A percentile compares a stretch with the other conserved stretches of the same genome.
phyloP scores from a whole-genome alignment of 768 basidiomycete genomes.

The Suillus spraguei region DNA sequence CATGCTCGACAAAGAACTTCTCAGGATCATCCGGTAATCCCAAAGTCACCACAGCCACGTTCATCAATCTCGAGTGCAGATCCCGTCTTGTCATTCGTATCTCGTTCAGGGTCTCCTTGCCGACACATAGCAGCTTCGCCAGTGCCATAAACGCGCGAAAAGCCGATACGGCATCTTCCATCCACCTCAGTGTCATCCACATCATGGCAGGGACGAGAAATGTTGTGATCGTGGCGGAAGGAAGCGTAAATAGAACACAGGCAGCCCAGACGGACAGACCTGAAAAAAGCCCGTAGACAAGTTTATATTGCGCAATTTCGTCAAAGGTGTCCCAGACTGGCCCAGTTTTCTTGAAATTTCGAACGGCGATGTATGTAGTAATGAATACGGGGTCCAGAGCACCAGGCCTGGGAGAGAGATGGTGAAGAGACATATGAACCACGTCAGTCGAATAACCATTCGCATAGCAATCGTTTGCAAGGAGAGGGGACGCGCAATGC shows the following conservation, averaged over 20 bases:
- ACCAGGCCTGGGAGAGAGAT: conserved; percentile 76
- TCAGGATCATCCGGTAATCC: conserved; percentile 74
- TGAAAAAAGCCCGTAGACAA: conserved; percentile 78
- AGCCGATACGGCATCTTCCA: conserved; percentile 81
- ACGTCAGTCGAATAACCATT: conserved; percentile 63
- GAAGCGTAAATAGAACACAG: conserved; percentile 60
- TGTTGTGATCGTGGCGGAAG: conserved; percentile 57
- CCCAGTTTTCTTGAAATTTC: conserved; percentile 78
- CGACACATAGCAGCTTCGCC: conserved; percentile 61
- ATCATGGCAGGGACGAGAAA: conserved; percentile 70
- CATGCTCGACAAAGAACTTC: conserved; percentile 55
- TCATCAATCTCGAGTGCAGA: conserved; percentile 67
- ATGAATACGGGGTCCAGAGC: conserved; percentile 80
- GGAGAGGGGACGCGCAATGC: conserved; percentile 67
- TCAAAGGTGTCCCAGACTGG: conserved; percentile 88
- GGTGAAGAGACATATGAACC: conserved; percentile 61
- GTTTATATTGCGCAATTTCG: conserved; percentile 89
- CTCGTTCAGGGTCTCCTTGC: conserved; percentile 53
- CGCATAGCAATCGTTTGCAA: conserved; percentile 60
- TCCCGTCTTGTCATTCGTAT: conserved; percentile 56
- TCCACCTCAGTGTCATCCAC: conserved; percentile 91
- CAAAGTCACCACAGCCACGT: conserved; percentile 57
- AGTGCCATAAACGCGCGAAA: conserved; percentile 74
- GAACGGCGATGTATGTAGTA: conserved; percentile 69
- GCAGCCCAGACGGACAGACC: conserved; percentile 68